Percentiles rank a stretch among this genome's conserved stretches.
Evolutionary conservation across 805 yeast genomes (phyloP).

Genomic region (Peterozyma toletana): DNA sequence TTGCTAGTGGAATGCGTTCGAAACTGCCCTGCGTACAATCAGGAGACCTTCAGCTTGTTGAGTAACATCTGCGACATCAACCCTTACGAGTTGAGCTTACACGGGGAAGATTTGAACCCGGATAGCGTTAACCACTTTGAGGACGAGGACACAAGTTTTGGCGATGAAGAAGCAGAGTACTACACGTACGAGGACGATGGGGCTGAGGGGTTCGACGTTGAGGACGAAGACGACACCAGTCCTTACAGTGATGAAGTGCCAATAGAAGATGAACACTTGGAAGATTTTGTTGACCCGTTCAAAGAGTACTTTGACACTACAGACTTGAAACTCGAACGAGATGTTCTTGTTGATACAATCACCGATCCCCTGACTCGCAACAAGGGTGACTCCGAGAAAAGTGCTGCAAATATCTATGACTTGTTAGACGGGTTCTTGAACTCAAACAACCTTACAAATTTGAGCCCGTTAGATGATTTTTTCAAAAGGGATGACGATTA

Average conservation of each 20-base stretch:
- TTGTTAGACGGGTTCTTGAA: too few species aligned
- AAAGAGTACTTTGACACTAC: not conserved
- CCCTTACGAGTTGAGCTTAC: not conserved
- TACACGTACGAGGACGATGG: too few species aligned
- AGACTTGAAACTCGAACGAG: not conserved
- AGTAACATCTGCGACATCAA: not conserved
- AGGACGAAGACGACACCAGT: not conserved
- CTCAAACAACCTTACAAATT: too few species aligned
- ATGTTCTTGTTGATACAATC: not conserved
- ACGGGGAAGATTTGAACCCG: too few species aligned
- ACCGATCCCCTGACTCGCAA: not conserved
- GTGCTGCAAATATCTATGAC: too few species aligned
- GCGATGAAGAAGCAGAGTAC: too few species aligned
- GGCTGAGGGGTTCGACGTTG: not conserved
- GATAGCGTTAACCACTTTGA: too few species aligned
- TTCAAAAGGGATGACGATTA: too few species aligned
- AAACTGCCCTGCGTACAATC: constrained; percentile 15
- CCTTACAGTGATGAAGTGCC: not conserved
- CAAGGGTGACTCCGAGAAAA: too few species aligned
- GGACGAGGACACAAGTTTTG: too few species aligned
- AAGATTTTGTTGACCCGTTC: not conserved
- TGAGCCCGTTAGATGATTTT: too few species aligned
- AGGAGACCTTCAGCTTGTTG: not conserved
- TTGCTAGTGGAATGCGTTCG: constrained; percentile 14
- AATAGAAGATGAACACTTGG: not conserved